Evolutionary conservation across 768 basidiomycete species (phyloP).

Genomic region (Boletus tylopilopsis): DNA sequence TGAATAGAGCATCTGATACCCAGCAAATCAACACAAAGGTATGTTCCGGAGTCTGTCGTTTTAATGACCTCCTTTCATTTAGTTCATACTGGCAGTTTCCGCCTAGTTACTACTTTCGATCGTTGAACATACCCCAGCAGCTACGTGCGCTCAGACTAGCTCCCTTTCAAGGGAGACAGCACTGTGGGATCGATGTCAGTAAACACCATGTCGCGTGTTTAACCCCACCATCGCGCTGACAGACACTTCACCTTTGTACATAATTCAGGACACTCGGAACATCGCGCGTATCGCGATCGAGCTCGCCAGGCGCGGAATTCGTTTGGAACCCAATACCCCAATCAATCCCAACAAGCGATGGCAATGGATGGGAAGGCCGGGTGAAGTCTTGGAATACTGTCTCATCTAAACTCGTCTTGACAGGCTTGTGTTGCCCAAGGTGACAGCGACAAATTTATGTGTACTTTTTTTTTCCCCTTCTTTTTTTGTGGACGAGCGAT

Average conservation of each 20-base stretch:
- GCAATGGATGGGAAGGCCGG: constrained; percentile 83
- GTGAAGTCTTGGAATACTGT: constrained; percentile 54
- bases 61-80: not conserved
- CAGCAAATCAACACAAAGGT: constrained; percentile 16
- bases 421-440: constrained; percentile 8
- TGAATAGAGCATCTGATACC: constrained; percentile 5
- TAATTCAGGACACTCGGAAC: constrained; percentile 79
- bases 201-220: constrained; percentile 4
- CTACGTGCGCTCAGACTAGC: constrained; percentile 67
- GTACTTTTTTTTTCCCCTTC: not conserved
- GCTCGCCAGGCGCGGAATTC: constrained; percentile 65
- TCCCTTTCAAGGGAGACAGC: constrained; percentile 78
- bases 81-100: constrained; percentile 13
- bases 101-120: constrained; percentile 19
- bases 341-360: constrained; percentile 66
- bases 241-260: constrained; percentile 1
- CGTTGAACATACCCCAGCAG: constrained; percentile 72
- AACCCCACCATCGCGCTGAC: constrained; percentile 2
- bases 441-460: constrained; percentile 2
- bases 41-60: not conserved
- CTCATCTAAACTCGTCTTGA: constrained; percentile 18
- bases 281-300: constrained; percentile 77
- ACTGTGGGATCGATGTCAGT: constrained; percentile 90
- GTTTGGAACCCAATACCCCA: constrained; percentile 69
- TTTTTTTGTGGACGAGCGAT: no score